These are phyloP conservation scores for Amoebophrya sp. DNA, from an alignment of 169 alveolate species.

Conservation along the genomic window DNA sequence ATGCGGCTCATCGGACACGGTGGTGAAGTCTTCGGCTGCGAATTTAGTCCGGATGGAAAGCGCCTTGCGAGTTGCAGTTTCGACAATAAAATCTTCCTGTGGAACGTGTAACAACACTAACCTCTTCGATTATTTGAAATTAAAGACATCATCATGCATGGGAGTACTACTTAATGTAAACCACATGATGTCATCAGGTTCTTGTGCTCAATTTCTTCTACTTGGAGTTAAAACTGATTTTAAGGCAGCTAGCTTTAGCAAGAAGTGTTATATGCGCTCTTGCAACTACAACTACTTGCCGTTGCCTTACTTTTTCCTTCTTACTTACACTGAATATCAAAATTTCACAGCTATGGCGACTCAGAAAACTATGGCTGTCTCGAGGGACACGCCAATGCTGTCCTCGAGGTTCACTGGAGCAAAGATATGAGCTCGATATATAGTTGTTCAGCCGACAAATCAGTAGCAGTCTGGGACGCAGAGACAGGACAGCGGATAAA, in stretches of 20 bases:
- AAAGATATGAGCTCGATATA: slow-evolving; percentile 53
- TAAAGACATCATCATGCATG: no score
- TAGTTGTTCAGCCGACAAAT: slow-evolving; percentile 67
- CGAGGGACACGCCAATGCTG: slow-evolving; percentile 67
- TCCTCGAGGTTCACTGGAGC: slow-evolving; percentile 65
- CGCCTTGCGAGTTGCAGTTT: slow-evolving; percentile 63
- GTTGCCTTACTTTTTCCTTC: no score
- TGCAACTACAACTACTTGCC: no score
- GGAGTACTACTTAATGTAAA: no score
- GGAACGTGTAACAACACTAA: slow-evolving; percentile 56
- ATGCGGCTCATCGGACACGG: not conserved
- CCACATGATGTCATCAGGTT: no score
- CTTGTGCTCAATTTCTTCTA: not conserved
- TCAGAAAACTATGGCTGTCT: slow-evolving; percentile 58
- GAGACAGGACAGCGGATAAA: slow-evolving; percentile 57
- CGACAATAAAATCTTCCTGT: slow-evolving; percentile 57
- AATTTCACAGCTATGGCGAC: slow-evolving; percentile 57
- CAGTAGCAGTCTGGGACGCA: slow-evolving; percentile 64
- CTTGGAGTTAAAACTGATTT: not conserved
- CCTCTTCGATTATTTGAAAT: no score
- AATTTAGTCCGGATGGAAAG: slow-evolving; percentile 65
- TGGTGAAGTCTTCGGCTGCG: slow-evolving; percentile 63
- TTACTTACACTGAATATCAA: no score
- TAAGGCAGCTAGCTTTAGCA: not conserved
- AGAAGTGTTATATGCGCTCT: no score